A percentile compares a stretch with the other conserved stretches of the same genome.
Conservation (phyloP, 2,329 filamentous ascomycete genomes). For the Elsinoe arachidis region DNA sequence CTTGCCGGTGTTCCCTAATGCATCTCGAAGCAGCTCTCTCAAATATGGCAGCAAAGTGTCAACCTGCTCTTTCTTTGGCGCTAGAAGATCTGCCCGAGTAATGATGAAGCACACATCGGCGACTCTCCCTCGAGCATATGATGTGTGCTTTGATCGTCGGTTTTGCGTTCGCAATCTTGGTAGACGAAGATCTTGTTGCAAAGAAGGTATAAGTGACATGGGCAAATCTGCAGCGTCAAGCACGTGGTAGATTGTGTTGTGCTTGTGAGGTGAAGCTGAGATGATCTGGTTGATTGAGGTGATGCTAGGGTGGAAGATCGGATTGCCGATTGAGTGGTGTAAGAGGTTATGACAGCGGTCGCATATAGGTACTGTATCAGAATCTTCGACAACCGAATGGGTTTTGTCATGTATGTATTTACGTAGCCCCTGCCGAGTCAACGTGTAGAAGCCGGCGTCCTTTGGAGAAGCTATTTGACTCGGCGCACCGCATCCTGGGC, state of each 20-base stretch:
- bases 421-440: constrained; percentile 37
- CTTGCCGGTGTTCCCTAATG: constrained; percentile 58
- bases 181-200: constrained; percentile 61
- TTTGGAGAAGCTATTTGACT: constrained; percentile 47
- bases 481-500: constrained; percentile 56
- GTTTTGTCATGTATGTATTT: constrained; percentile 18
- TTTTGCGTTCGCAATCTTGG: constrained; percentile 72
- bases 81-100: constrained; percentile 77
- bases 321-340: constrained; percentile 62
- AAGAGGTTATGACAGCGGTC: constrained; percentile 77
- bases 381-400: constrained; percentile 30
- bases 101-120: constrained; percentile 85
- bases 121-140: constrained; percentile 58
- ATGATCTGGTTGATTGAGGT: constrained; percentile 76
- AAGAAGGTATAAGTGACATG: constrained; percentile 75
- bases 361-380: constrained; percentile 53
- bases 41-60: constrained; percentile 82
- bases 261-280: constrained; percentile 75
- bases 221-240: constrained; percentile 95
- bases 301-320: constrained; percentile 73
- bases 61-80: constrained; percentile 73
- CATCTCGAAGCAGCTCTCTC: constrained; percentile 64
- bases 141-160: constrained; percentile 59
- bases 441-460: constrained; percentile 51
- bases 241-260: constrained; percentile 93